phyloP scores from a whole-genome alignment of 2,329 filamentous ascomycete species.

The Penicillium aurantiogriseum region DNA sequence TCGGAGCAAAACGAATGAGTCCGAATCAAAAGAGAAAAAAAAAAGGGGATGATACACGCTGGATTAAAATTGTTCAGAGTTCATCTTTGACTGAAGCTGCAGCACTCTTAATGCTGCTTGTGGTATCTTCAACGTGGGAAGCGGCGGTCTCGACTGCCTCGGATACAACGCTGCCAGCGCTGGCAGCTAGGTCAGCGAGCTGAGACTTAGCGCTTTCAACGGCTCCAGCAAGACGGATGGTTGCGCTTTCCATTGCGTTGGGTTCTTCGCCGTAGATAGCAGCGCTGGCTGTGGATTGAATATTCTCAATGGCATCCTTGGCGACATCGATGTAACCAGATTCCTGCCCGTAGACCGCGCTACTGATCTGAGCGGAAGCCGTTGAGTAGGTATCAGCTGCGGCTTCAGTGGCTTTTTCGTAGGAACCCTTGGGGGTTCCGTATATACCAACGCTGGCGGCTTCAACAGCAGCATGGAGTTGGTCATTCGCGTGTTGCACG shows the following conservation, averaged over 20 bases:
- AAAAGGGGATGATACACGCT: constrained; percentile 1
- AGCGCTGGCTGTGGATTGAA: constrained; percentile 54
- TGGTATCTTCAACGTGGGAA: constrained; percentile 46
- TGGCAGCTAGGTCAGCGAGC: constrained; percentile 34
- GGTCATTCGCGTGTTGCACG: constrained; percentile 55
- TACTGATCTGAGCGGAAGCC: constrained; percentile 50
- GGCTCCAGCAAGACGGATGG: constrained; percentile 30
- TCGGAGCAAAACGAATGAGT: constrained; percentile 1
- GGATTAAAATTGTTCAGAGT: constrained; percentile 17
- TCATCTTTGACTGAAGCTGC: constrained; percentile 24
- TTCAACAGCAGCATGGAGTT: constrained; percentile 58
- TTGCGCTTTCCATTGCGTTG: constrained; percentile 36
- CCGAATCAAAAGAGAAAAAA: constrained; percentile 11
- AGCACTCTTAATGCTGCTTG: constrained; percentile 50
- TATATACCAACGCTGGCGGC: constrained; percentile 59
- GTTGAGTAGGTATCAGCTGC: constrained; percentile 54
- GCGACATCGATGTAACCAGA: constrained; percentile 55
- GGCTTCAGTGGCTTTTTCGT: constrained; percentile 55
- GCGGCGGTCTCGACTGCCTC: constrained; percentile 39
- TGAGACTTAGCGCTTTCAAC: constrained; percentile 38
- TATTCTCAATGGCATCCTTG: constrained; percentile 53
- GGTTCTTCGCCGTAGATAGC: constrained; percentile 55
- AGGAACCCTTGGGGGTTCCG: constrained; percentile 53
- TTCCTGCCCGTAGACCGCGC: constrained; percentile 56
- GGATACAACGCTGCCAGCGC: constrained; percentile 34